phyloP scores from a whole-genome alignment of 768 basidiomycete species.

The Termitomyces sp. region DNA sequence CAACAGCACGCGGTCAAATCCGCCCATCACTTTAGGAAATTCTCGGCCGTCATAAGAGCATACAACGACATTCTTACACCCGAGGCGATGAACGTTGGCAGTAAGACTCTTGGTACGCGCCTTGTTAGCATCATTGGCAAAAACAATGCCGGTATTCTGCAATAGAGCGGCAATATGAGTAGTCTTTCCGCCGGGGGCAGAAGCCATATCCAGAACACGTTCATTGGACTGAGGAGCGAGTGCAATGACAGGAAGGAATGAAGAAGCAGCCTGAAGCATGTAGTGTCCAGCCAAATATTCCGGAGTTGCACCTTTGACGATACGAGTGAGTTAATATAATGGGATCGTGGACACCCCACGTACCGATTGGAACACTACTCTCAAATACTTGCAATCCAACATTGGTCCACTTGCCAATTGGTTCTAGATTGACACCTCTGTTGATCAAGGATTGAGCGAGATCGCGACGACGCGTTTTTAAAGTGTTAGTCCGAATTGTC shows the following conservation, averaged over 20 bases:
- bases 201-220: conserved; percentile 96
- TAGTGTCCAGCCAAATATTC: conserved; percentile 99
- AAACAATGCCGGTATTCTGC: conserved; percentile 96
- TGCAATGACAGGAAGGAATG: conserved; percentile 98
- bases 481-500: conserved; percentile 95
- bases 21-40: conserved; percentile 98
- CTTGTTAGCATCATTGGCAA: conserved; percentile 96
- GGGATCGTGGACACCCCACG: background rate
- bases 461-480: conserved; percentile 89
- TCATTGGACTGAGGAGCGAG: conserved; percentile 90
- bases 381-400: conserved; percentile 99
- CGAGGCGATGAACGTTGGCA: conserved; percentile 93
- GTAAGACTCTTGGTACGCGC: conserved; percentile 92
- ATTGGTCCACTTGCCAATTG: conserved; percentile 99
- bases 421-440: conserved; percentile 94
- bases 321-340: background rate
- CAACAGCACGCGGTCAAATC: conserved; percentile 93
- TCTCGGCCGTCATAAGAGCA: conserved; percentile 97
- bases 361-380: conserved; percentile 89
- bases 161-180: conserved; percentile 96
- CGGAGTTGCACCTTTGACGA: conserved; percentile 74
- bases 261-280: conserved; percentile 98
- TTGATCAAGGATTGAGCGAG: conserved; percentile 92
- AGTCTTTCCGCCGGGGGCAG: conserved; percentile 96
- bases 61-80: conserved; percentile 96